These are phyloP conservation scores for Eleusine indica DNA, from an alignment of 176 grass and related monocot genomes.

Conservation along the genomic window DNA sequence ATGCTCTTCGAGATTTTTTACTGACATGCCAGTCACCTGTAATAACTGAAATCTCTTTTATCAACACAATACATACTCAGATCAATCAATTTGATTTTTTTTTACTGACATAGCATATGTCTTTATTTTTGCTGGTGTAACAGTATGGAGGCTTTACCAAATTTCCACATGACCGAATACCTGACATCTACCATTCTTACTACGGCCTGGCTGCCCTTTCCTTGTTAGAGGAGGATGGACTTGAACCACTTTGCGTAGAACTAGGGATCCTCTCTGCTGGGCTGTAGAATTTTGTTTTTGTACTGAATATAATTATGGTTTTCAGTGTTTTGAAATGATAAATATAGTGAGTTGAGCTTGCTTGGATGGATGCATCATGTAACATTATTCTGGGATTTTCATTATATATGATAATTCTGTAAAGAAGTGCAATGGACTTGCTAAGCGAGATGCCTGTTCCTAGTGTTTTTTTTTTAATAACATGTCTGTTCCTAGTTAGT, in stretches of 20 bases:
- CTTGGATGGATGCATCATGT: conserved; percentile 4
- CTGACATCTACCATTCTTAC: conserved; percentile 82
- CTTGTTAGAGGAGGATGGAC: conserved; percentile 65
- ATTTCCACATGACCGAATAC: conserved; percentile 39
- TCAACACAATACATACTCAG: conserved; percentile 4
- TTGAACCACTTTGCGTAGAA: conserved; percentile 52
- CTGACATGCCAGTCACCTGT: conserved; percentile 81
- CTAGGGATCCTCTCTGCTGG: conserved; percentile 52
- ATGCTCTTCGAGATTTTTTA: conserved; percentile 65
- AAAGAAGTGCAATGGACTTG: neutral
- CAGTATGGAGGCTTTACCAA: conserved; percentile 88
- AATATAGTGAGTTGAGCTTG: neutral
- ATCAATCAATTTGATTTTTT: neutral
- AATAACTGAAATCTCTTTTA: conserved; percentile 4
- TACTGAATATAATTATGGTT: neutral
- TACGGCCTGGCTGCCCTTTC: conserved; percentile 83
- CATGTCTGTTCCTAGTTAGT: neutral
- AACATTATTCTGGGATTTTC: neutral
- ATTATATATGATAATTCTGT: neutral
- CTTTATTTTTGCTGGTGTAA: neutral
- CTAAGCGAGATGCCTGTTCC: neutral
- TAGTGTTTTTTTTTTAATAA: neutral
- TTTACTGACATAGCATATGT: conserved; percentile 15
- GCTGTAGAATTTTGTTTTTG: conserved; percentile 34
- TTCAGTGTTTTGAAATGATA: neutral